Evolutionary conservation across 305 asterid species (phyloP).

Genomic region (Solanum chacoense): DNA sequence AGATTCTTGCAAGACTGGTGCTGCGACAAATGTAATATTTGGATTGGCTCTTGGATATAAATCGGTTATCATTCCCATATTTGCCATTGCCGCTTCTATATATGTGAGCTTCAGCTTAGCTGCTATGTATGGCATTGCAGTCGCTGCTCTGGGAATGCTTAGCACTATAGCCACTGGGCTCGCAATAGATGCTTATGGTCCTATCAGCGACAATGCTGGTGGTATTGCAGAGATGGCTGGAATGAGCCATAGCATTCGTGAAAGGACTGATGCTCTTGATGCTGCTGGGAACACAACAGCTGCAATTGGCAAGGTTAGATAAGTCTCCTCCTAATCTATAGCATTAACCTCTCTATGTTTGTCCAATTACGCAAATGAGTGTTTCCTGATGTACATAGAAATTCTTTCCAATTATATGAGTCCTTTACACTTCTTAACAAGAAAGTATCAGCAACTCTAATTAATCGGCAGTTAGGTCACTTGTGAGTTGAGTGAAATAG

Average conservation of each 20-base stretch:
- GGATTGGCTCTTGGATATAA: background rate
- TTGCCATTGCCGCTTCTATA: background rate
- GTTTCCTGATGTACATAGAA: background rate
- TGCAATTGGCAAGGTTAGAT: background rate
- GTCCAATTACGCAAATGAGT: background rate
- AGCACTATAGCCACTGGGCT: background rate
- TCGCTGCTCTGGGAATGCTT: background rate
- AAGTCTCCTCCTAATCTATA: background rate
- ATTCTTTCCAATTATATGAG: background rate
- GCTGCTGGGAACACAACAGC: background rate
- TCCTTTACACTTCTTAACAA: no score
- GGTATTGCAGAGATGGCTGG: background rate
- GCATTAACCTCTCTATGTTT: background rate
- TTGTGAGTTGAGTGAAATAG: no score
- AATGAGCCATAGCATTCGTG: background rate
- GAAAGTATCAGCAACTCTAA: background rate
- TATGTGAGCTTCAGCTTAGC: background rate
- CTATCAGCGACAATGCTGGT: background rate
- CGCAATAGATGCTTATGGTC: background rate
- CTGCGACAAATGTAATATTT: background rate
- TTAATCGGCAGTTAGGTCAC: background rate
- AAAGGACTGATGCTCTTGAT: background rate
- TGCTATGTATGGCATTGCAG: background rate
- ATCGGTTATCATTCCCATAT: background rate
- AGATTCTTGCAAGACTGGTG: background rate